Evolutionary conservation across 176 grass and related monocot species (phyloP), one percentile per base, ranked within the genome.

Genomic region (Neostapfia colusana): DNA sequence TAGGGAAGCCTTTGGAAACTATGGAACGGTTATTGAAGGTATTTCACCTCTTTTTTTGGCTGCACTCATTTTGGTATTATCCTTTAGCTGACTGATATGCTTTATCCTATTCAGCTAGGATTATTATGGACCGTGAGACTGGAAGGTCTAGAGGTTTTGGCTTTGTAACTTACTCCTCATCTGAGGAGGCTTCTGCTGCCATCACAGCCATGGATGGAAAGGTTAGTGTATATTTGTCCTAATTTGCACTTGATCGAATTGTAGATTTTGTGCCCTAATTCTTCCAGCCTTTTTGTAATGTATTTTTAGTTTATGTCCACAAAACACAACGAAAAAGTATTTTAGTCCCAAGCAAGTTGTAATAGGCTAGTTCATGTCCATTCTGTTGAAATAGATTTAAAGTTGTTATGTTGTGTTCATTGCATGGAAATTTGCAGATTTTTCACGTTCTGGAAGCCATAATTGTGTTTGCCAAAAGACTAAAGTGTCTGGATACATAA

Each of bases 61-160:
- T 72, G 48, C 31, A 18, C 63, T 6, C 27, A 4, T 57, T 5
- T 45, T 79, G 38, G 10, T 56, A 40, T 0, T 61, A 53, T 28
- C 1, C 10, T 80, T 72, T 49, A 26, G 31, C 5, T 84, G 12
- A 67, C 16, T 21, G 3, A 13, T 64, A 12, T 81, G 26, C 12
- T 67, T 82, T 58, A 51, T 75, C 61, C 14, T 69, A 10, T 79
- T 14, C 92, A 99, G 96, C 96, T 83, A 91, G 75, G 74, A 80
- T 99, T 69, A 99, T 99, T 40, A n/a, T 71, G 5, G 96, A 99
- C 54, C 84, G 89, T 18, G 89, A 95, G 4, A 85, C 92, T 72
- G 96, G 92, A 40, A 92, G 92, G 74, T 99, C 96, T 27, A 92
- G 96, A 83, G 96, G 96, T 45, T 99, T 99, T 89, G 96, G 96